Conservation (phyloP, 306 rosid genomes). For the Aeschynomene evenia region DNA sequence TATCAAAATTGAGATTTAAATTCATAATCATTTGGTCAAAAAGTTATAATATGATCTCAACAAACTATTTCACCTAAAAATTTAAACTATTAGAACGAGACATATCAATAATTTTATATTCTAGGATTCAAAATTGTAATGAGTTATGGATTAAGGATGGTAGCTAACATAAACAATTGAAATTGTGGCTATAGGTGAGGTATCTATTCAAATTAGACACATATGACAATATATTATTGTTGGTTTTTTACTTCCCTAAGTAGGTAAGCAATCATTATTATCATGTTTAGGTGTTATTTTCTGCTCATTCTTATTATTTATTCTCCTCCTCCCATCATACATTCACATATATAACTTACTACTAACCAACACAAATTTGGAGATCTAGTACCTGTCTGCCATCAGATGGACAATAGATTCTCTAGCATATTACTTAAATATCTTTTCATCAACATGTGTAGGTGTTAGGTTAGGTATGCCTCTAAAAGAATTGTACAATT, state of each 20-base stretch:
- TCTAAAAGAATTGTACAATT: slow-evolving; percentile 32
- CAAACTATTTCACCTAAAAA: no score
- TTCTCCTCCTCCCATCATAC: slow-evolving; percentile 2
- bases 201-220: background rate
- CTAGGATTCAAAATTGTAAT: background rate
- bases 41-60: no score
- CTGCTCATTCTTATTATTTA: background rate
- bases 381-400: slow-evolving; percentile 35
- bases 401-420: slow-evolving; percentile 38
- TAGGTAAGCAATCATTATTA: background rate
- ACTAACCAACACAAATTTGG: slow-evolving; percentile 38
- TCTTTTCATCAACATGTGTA: slow-evolving; percentile 30
- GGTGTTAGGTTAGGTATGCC: slow-evolving; percentile 30
- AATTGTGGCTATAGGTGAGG: background rate
- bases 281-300: no score
- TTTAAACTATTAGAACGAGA: no score
- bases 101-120: no score
- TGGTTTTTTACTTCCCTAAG: slow-evolving; percentile 17
- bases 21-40: no score
- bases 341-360: slow-evolving; percentile 19
- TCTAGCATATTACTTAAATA: slow-evolving; percentile 28
- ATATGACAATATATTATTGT: background rate
- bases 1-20: no score
- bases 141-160: background rate
- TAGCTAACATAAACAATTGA: background rate